Evolutionary conservation across 2,329 filamentous ascomycete genomes (phyloP), one percentile per base, ranked within the genome.

Genomic region (Sporothrix pseudoabietina): DNA sequence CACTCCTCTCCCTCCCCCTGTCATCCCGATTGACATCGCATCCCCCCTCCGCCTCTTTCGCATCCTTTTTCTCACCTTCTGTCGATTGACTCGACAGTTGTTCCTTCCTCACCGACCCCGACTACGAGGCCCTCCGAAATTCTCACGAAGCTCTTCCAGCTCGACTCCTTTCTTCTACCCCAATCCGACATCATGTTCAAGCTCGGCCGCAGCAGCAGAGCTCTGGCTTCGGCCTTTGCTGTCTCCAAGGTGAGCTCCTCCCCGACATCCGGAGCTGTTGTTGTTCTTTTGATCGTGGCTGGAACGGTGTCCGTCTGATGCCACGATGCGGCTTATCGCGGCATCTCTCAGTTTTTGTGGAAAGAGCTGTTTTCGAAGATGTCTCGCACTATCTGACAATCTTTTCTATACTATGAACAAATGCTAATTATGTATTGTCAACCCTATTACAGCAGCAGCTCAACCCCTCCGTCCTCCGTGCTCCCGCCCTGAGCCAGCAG

Each of bases 181-280:
- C 39, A 55, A 49, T 57, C 30, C 30, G 55, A 44, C 82, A 88
- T 79, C 80, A 98, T 97, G 94, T 97, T 94, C 87, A 96, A 91
- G 85, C 85, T 97, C 82, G 91, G 91, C 82, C 91, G 94, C 85
- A 92, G 89, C 85, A 89, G 92, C 85, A 89, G 92, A 84, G 91
- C 92, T 82, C 86, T 95, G 85, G 90, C 92, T 82, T 90, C 92
- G 85, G 92, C 92, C 83, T 84, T 97, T 83, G 91, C 90, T 84
- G 89, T 91, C 82, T 89, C 89, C 83, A 91, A 90, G 87, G 94
- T 94, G 85, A 82, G 69, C 55, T 69, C 30, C 47, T 4, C 1
- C n/a, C 55, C 26, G 16, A 26, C 10, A 66, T 26, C 52, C 47
- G 30, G 41, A 55, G 47, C 47, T 26, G 26, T 16, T 49, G 9